Percentiles rank a stretch among this genome's conserved stretches.
Evolutionary conservation across 208 protist genomes (phyloP).

Genomic region (Leishmania mexicana): DNA sequence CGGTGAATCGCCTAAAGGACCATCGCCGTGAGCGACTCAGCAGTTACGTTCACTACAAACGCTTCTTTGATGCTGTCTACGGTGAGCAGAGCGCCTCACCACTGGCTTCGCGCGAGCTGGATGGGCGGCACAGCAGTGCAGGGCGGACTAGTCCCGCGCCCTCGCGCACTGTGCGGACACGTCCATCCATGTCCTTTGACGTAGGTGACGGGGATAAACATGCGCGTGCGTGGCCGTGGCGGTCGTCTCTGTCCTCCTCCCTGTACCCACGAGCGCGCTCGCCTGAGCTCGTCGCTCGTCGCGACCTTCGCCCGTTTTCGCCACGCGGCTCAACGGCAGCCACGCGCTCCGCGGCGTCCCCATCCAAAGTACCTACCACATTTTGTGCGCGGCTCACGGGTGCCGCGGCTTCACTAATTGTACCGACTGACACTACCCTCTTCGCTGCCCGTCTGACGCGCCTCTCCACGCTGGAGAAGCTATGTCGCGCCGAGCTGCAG

Average conservation of each 20-base stretch:
- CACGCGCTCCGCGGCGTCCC: neutral
- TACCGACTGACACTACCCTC: conserved; percentile 2
- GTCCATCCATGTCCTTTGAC: neutral
- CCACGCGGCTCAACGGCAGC: neutral
- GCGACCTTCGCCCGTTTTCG: neutral
- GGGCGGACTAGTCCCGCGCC: neutral
- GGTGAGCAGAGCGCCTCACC: neutral
- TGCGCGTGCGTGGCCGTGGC: conserved; percentile 2
- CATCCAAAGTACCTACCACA: neutral
- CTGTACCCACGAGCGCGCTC: neutral
- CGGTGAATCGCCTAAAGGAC: neutral
- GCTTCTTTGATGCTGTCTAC: conserved; percentile 33
- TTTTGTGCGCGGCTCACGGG: neutral
- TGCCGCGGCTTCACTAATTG: too few species aligned
- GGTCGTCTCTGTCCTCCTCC: neutral
- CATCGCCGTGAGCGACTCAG: conserved; percentile 2
- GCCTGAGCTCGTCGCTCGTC: neutral
- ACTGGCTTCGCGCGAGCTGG: neutral
- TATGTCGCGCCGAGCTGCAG: conserved; percentile 35
- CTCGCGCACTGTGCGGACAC: neutral
- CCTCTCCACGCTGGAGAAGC: conserved; percentile 30
- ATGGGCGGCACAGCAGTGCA: neutral
- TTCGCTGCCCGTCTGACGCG: conserved; percentile 18
- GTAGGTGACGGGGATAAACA: neutral
- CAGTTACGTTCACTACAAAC: conserved; percentile 32